phyloP scores from a whole-genome alignment of 495 filamentous ascomycete genomes.

The Apodospora peruviana region DNA sequence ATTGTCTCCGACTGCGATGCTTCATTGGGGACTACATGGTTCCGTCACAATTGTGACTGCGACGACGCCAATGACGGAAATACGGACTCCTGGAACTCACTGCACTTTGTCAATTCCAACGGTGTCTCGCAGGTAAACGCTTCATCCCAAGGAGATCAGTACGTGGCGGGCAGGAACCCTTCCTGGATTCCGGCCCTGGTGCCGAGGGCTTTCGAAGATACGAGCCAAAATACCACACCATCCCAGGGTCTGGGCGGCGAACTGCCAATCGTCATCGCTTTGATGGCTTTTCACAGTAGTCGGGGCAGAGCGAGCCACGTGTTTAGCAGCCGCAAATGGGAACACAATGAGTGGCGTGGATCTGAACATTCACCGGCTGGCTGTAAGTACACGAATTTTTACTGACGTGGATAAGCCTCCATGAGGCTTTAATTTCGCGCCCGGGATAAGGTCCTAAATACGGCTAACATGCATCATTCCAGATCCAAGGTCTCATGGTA shows the following conservation, averaged over 20 bases:
- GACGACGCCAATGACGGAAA: not conserved
- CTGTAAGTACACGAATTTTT: constrained; percentile 14
- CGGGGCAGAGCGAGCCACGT: constrained; percentile 8
- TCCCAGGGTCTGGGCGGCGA: constrained; percentile 25
- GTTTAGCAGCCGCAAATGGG: constrained; percentile 17
- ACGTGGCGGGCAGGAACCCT: constrained; percentile 13
- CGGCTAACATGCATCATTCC: not conserved
- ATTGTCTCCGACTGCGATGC: constrained; percentile 21
- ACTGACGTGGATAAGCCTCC: not conserved
- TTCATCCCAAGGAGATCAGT: constrained; percentile 4
- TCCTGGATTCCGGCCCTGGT: constrained; percentile 31
- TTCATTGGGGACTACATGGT: constrained; percentile 7
- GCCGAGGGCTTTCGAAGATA: constrained; percentile 20
- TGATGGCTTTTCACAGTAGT: constrained; percentile 23
- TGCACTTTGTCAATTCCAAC: constrained; percentile 15
- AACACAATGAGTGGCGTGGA: constrained; percentile 9
- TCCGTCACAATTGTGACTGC: constrained; percentile 9
- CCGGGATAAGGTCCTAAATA: not conserved
- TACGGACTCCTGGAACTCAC: constrained; percentile 10
- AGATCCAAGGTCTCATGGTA: constrained; percentile 4
- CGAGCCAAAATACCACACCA: not conserved
- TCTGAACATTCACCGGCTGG: constrained; percentile 2
- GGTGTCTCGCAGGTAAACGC: constrained; percentile 13
- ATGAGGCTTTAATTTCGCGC: not conserved
- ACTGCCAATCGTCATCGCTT: constrained; percentile 21